Conservation (phyloP, 2,329 filamentous ascomycete genomes). For the Epichloe glyceriae region DNA sequence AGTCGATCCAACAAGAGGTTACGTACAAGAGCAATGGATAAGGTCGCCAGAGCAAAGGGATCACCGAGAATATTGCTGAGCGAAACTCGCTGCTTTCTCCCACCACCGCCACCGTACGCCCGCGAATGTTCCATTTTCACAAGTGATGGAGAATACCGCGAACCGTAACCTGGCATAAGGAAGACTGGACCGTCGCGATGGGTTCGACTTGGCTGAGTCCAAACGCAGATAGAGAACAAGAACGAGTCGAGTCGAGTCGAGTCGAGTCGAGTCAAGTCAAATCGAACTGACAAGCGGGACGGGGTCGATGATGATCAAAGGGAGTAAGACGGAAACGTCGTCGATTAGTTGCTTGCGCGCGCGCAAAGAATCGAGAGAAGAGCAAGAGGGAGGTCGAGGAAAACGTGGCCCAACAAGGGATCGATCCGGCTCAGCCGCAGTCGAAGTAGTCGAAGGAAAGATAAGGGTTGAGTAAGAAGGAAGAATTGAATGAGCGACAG, state of each 20-base stretch:
- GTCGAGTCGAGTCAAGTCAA: neutral
- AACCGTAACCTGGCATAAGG: slow-evolving; percentile 65
- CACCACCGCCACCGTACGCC: slow-evolving; percentile 34
- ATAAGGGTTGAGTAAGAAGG: neutral
- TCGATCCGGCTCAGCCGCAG: slow-evolving; percentile 10
- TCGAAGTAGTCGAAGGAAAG: neutral
- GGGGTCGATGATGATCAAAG: neutral
- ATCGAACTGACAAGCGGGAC: neutral
- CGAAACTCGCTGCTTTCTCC: slow-evolving; percentile 49
- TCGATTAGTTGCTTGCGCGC: slow-evolving; percentile 1
- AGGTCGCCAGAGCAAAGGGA: slow-evolving; percentile 86
- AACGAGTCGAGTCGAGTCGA: neutral
- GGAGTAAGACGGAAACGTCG: neutral
- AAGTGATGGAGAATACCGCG: slow-evolving; percentile 59
- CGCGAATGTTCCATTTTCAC: slow-evolving; percentile 68
- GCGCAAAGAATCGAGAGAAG: neutral
- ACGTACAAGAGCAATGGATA: slow-evolving; percentile 82
- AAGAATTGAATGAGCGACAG: slow-evolving; percentile 5
- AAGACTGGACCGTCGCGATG: slow-evolving; percentile 7
- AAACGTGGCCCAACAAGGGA: slow-evolving; percentile 1
- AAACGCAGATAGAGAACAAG: neutral
- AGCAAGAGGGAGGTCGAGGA: neutral
- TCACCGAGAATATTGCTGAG: slow-evolving; percentile 88
- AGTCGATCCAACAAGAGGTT: neutral
- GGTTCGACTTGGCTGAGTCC: neutral